Percentiles rank a stretch among this genome's conserved stretches.
Conservation (phyloP, 345 rosid species). For the Psidium friedrichsthalianum region DNA sequence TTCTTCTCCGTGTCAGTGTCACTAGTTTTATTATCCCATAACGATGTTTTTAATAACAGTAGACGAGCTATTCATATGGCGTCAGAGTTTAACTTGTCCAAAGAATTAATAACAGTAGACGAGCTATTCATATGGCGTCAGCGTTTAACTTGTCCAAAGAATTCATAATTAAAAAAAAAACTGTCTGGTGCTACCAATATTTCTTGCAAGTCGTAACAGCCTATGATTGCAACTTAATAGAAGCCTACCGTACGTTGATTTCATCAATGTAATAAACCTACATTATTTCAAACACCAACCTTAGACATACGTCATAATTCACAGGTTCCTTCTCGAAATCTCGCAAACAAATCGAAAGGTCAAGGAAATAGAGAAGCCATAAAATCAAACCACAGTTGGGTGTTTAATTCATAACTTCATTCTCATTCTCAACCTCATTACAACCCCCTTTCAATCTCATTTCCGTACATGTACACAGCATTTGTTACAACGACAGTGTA, state of each 20-base stretch:
- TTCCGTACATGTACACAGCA: background rate
- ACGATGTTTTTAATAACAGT: background rate
- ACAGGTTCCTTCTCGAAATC: background rate
- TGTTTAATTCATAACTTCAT: background rate
- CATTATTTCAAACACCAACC: background rate
- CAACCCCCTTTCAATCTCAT: background rate
- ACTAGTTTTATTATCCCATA: background rate
- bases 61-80: background rate
- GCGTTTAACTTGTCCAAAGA: background rate
- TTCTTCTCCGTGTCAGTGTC: background rate
- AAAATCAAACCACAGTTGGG: background rate
- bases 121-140: background rate
- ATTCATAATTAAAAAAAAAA: background rate
- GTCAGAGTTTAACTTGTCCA: too few species aligned
- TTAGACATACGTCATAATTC: background rate
- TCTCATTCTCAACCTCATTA: background rate
- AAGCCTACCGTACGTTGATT: background rate
- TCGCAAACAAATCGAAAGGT: background rate
- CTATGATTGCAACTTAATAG: background rate
- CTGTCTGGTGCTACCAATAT: background rate
- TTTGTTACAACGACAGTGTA: background rate
- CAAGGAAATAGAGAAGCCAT: background rate
- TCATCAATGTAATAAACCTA: background rate
- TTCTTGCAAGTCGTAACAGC: background rate
- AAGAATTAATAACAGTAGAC: background rate